Percentiles rank a stretch among this genome's conserved stretches.
Evolutionary conservation across 305 asterid species (phyloP).

Genomic region (Coffea humblotiana): DNA sequence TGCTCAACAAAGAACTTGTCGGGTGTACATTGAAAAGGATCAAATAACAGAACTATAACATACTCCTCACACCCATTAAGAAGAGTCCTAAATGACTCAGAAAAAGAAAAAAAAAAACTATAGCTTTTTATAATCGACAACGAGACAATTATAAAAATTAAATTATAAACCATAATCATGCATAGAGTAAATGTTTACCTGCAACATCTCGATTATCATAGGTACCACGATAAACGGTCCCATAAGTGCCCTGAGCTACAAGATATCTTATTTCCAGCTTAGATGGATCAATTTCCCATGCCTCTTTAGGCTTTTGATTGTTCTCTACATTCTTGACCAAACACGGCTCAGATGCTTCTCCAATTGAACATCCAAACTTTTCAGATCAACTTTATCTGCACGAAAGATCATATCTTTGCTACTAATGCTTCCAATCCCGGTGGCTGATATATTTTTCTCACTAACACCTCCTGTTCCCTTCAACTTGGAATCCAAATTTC

Average conservation of each 20-base stretch:
- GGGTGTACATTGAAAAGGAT: background rate
- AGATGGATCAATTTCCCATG: slow-evolving; percentile 83
- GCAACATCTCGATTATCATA: slow-evolving; percentile 84
- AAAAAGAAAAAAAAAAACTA: background rate
- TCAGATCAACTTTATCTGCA: slow-evolving; percentile 84
- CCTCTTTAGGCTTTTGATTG: slow-evolving; percentile 54
- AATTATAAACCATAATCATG: background rate
- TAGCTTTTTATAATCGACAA: background rate
- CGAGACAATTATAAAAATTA: background rate
- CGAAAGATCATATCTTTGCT: slow-evolving; percentile 78
- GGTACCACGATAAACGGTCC: slow-evolving; percentile 85
- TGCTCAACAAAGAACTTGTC: background rate
- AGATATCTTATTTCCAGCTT: slow-evolving; percentile 80
- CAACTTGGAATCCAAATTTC: slow-evolving; percentile 35
- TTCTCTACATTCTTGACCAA: slow-evolving; percentile 64
- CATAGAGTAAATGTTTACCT: slow-evolving; percentile 36
- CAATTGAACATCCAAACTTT: slow-evolving; percentile 77
- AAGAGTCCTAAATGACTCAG: background rate
- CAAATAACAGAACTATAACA: background rate
- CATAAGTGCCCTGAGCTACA: slow-evolving; percentile 88
- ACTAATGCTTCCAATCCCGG: slow-evolving; percentile 48
- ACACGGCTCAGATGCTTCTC: slow-evolving; percentile 90
- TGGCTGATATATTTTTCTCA: slow-evolving; percentile 23
- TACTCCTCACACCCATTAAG: background rate
- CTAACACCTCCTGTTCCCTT: slow-evolving; percentile 42